phyloP scores from a whole-genome alignment of 73 alveolate species.

The Paramecium sexaurelia region DNA sequence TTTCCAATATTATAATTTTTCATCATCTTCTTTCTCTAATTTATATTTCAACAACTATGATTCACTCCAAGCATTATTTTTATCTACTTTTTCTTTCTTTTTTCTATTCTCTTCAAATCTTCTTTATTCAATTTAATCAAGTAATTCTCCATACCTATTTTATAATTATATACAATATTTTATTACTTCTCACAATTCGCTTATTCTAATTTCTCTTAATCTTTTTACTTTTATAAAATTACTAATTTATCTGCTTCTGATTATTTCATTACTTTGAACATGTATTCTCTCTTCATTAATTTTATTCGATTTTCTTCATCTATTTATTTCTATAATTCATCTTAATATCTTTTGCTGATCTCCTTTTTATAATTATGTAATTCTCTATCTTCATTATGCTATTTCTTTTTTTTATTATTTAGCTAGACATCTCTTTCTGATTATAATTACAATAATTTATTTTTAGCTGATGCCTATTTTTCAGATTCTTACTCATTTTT shows the following conservation, averaged over 20 bases:
- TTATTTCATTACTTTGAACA: slow-evolving; percentile 41
- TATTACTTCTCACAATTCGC: neutral
- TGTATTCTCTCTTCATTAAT: neutral
- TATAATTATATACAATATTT: neutral
- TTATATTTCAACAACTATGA: neutral
- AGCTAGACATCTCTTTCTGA: neutral
- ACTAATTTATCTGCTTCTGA: slow-evolving; percentile 28
- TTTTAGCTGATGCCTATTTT: neutral
- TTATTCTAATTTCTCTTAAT: slow-evolving; percentile 2
- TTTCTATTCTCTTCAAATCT: neutral
- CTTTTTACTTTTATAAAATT: neutral
- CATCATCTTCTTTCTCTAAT: slow-evolving; percentile 24
- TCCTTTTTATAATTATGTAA: neutral
- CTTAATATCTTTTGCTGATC: neutral
- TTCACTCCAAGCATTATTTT: slow-evolving; percentile 49
- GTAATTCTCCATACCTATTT: slow-evolving; percentile 16
- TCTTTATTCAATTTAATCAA: slow-evolving; percentile 43
- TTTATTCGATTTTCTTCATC: slow-evolving; percentile 10
- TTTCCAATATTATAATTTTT: neutral
- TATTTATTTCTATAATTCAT: neutral
- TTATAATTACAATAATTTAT: neutral
- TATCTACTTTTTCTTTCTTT: slow-evolving; percentile 4
- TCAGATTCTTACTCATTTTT: neutral
- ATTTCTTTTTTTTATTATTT: neutral
- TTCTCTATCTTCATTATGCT: neutral